Evolutionary conservation across 306 rosid species (phyloP).

Genomic region (Quercus dentata): DNA sequence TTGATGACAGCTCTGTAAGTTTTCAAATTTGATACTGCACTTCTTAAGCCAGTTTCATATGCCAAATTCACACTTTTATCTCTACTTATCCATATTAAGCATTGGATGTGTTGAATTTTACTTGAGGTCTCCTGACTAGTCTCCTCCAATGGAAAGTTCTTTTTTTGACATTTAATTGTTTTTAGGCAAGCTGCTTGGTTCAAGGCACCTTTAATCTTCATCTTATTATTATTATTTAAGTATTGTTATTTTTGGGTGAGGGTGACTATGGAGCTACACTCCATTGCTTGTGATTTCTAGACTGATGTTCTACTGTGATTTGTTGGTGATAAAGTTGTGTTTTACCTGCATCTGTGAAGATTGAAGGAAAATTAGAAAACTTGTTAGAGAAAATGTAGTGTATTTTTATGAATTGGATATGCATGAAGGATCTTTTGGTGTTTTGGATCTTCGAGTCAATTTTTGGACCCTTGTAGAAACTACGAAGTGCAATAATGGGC

Average conservation of each 20-base stretch:
- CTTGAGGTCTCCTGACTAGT: background rate
- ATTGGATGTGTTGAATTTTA: background rate
- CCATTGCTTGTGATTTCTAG: background rate
- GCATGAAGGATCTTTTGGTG: background rate
- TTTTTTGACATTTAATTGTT: background rate
- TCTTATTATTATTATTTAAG: background rate
- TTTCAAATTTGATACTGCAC: conserved; percentile 10
- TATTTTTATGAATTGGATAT: no score
- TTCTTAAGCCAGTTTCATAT: background rate
- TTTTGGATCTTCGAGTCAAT: background rate
- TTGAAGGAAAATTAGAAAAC: background rate
- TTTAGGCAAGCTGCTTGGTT: background rate
- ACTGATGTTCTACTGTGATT: background rate
- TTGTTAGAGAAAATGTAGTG: no score
- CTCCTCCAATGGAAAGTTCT: no score
- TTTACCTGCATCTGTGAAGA: background rate
- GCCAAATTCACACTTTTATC: background rate
- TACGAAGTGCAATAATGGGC: no score
- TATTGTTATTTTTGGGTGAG: background rate
- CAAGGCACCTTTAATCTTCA: background rate
- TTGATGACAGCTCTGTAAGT: conserved; percentile 87
- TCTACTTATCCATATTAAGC: background rate
- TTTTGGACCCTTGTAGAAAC: background rate
- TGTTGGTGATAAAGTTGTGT: background rate
- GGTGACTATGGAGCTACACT: background rate